A percentile compares a stretch with the other conserved stretches of the same genome.
Conservation (phyloP, 768 basidiomycete species). For the Dacryopinax spathularia region DNA sequence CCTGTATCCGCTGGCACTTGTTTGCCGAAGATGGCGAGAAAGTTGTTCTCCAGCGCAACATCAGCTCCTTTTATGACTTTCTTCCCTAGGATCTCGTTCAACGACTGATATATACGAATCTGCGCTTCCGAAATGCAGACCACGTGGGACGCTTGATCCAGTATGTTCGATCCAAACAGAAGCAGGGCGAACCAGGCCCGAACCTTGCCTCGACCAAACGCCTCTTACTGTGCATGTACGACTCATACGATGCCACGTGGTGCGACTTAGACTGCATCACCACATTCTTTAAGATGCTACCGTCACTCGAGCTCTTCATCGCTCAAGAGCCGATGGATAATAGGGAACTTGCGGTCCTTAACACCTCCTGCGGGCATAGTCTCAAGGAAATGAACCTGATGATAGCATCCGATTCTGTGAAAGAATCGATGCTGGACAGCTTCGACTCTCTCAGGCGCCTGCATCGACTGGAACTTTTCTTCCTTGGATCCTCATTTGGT, state of each 20-base stretch:
- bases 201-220: not conserved
- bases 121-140: not conserved
- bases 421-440: not conserved
- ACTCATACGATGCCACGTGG: not conserved
- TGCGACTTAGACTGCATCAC: not conserved
- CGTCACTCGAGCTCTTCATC: not conserved
- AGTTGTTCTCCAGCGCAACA: no score
- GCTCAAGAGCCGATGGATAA: not conserved
- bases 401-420: not conserved
- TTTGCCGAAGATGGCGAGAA: no score
- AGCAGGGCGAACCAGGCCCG: not conserved
- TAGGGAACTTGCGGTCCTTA: not conserved
- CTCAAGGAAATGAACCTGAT: not conserved
- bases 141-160: not conserved
- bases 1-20: no score
- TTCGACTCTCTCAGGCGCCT: not conserved
- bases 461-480: not conserved
- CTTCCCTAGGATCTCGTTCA: not conserved
- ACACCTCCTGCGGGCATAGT: not conserved
- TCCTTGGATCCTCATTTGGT: not conserved
- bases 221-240: not conserved
- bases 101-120: not conserved
- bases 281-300: not conserved
- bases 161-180: not conserved
- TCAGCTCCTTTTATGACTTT: no score